phyloP scores from a whole-genome alignment of 148 eudicot genomes.

The Nepenthes mirabilis region DNA sequence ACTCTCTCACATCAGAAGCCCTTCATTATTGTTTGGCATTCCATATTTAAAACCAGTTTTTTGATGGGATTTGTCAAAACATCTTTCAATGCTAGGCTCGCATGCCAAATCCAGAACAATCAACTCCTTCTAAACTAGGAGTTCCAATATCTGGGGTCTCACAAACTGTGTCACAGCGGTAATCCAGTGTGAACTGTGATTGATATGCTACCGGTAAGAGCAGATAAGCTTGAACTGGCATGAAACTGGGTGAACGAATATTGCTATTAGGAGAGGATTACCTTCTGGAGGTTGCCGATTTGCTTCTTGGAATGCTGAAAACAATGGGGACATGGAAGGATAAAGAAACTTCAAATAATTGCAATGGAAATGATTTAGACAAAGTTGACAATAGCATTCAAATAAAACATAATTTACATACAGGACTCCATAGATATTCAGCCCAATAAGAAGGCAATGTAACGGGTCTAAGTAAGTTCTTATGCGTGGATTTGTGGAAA shows the following conservation, averaged over 20 bases:
- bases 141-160: slow-evolving; percentile 75
- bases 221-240: slow-evolving; percentile 22
- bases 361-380: background rate
- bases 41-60: slow-evolving; percentile 40
- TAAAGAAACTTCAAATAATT: background rate
- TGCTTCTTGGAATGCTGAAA: slow-evolving; percentile 57
- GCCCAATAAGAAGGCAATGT: too few species aligned
- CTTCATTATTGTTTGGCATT: slow-evolving; percentile 53
- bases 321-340: background rate
- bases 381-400: background rate
- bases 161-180: slow-evolving; percentile 66
- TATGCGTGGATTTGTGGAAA: background rate
- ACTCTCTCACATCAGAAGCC: slow-evolving; percentile 68
- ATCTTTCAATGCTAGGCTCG: slow-evolving; percentile 41
- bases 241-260: slow-evolving; percentile 24
- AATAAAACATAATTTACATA: background rate
- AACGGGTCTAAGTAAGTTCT: too few species aligned
- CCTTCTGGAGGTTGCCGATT: slow-evolving; percentile 26
- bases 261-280: slow-evolving; percentile 16
- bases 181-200: slow-evolving; percentile 26
- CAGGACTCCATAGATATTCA: too few species aligned
- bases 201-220: slow-evolving; percentile 42
- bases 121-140: slow-evolving; percentile 48
- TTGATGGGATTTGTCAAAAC: slow-evolving; percentile 50
- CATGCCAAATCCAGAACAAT: slow-evolving; percentile 47